Conservation (phyloP, 306 rosid genomes). For the Vigna angularis region DNA sequence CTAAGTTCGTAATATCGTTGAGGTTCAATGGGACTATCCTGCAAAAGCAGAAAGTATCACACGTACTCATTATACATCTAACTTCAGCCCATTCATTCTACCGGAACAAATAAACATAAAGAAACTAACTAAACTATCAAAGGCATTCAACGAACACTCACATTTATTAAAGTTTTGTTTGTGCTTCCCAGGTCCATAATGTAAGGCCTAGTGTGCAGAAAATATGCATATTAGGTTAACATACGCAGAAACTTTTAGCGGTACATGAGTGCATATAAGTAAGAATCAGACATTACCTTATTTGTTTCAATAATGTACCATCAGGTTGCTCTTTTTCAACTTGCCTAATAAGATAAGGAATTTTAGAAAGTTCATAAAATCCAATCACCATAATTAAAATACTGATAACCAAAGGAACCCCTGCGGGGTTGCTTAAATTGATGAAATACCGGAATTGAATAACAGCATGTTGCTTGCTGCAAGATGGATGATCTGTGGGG, state of each 20-base stretch:
- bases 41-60: conserved; percentile 48
- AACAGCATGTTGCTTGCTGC: conserved; percentile 99
- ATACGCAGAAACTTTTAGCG: conserved; percentile 28
- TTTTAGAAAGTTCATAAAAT: conserved; percentile 20
- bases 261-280: conserved; percentile 1
- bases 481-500: conserved; percentile 98
- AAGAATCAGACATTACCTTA: conserved; percentile 60
- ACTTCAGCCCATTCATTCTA: conserved; percentile 23
- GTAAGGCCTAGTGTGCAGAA: conserved; percentile 70
- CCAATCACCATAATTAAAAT: neutral
- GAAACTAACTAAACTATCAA: conserved; percentile 8
- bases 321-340: conserved; percentile 88
- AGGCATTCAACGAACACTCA: conserved; percentile 53
- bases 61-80: conserved; percentile 27
- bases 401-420: conserved; percentile 30
- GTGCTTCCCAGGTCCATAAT: conserved; percentile 99
- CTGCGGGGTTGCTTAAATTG: conserved; percentile 11
- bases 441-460: conserved; percentile 81
- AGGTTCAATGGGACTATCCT: conserved; percentile 92
- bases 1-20: conserved; percentile 92
- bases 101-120: conserved; percentile 30
- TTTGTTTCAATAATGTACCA: conserved; percentile 64
- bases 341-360: conserved; percentile 59
- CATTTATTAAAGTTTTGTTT: conserved; percentile 91
- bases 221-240: conserved; percentile 39